Evolutionary conservation across 805 yeast genomes (phyloP).

Genomic region (Ogataea paraovalis): DNA sequence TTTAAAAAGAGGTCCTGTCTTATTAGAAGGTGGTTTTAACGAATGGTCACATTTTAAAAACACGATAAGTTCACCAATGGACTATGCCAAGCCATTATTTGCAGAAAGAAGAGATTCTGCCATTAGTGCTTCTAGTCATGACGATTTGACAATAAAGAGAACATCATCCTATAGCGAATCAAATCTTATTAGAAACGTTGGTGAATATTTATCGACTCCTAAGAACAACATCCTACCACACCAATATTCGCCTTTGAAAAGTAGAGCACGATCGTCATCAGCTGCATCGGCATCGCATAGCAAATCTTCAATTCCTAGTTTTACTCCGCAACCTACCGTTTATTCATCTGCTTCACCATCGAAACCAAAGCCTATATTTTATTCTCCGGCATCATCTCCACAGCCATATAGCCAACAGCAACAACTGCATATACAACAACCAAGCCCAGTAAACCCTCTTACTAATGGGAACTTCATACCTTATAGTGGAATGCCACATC

Average conservation of each 20-base stretch:
- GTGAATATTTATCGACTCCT: conserved; percentile 17
- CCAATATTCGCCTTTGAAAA: conserved; percentile 11
- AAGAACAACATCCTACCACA: conserved; percentile 11
- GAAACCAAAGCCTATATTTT: conserved; percentile 19
- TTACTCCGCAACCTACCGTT: not conserved
- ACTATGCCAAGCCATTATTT: conserved; percentile 17
- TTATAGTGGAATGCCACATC: not conserved
- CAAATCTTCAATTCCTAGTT: not conserved
- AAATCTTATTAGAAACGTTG: conserved; percentile 19
- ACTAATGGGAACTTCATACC: not conserved
- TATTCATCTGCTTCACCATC: conserved; percentile 7
- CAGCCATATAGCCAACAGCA: conserved; percentile 8
- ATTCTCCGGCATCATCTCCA: conserved; percentile 14
- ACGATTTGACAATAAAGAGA: conserved; percentile 10
- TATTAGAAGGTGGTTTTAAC: conserved; percentile 56
- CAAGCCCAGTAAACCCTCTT: not conserved
- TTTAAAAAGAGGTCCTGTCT: conserved; percentile 38
- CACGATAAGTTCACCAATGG: conserved; percentile 18
- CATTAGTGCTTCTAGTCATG: conserved; percentile 10
- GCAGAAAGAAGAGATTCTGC: conserved; percentile 12
- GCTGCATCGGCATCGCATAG: not conserved
- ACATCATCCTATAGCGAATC: conserved; percentile 14
- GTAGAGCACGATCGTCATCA: conserved; percentile 2
- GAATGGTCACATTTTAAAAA: conserved; percentile 47
- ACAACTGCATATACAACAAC: not conserved